A percentile compares a stretch with the other conserved stretches of the same genome.
phyloP scores from a whole-genome alignment of 305 asterid genomes.

The Solanum chacoense region DNA sequence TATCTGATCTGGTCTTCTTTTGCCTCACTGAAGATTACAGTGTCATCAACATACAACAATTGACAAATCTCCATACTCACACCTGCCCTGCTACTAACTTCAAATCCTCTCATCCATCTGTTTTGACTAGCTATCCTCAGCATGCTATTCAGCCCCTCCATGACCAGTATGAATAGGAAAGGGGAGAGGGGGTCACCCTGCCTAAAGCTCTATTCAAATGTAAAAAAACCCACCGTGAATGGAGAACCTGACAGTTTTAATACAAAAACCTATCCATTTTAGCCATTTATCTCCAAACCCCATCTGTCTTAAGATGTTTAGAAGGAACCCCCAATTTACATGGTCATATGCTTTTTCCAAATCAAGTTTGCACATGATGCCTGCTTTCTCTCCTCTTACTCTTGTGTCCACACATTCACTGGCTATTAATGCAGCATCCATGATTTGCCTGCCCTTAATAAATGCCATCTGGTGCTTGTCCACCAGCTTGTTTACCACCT shows the following conservation, averaged over 20 bases:
- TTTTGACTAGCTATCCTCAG: not conserved
- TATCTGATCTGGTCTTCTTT: not conserved
- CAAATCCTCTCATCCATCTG: not conserved
- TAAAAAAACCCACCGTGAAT: not conserved
- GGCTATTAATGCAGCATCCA: not conserved
- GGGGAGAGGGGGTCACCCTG: not conserved
- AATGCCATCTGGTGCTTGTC: not conserved
- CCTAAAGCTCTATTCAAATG: not conserved
- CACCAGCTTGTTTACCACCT: not conserved
- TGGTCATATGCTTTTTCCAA: not conserved
- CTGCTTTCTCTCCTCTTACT: not conserved
- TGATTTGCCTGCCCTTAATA: not conserved
- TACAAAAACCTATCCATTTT: not conserved
- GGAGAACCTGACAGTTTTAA: not conserved
- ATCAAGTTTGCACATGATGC: not conserved
- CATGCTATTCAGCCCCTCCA: not conserved
- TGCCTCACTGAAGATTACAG: not conserved
- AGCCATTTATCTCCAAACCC: not conserved
- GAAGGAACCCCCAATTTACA: not conserved
- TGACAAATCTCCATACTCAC: not conserved
- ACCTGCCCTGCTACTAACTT: not conserved
- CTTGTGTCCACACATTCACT: not conserved
- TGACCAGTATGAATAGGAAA: not conserved
- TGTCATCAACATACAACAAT: not conserved
- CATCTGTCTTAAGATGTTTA: not conserved